Percentiles rank a stretch among this genome's conserved stretches.
phyloP scores from a whole-genome alignment of 169 alveolate species.

The Eimeria praecox region DNA sequence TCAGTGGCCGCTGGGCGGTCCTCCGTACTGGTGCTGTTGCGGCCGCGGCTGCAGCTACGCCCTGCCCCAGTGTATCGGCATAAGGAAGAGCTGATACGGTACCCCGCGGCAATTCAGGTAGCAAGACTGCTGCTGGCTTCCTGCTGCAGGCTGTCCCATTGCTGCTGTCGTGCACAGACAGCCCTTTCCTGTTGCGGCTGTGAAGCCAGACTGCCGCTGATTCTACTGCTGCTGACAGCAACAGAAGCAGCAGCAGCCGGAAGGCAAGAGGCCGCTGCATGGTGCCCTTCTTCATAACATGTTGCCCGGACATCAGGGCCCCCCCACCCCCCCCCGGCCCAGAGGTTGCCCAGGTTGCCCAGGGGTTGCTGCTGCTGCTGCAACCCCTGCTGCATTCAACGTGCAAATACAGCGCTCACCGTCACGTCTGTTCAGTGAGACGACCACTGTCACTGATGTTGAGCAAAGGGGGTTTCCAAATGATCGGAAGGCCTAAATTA shows the following conservation, averaged over 20 bases:
- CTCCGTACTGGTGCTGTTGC: background rate
- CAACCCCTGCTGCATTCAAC: background rate
- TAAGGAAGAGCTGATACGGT: background rate
- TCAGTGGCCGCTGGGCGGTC: background rate
- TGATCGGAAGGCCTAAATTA: background rate
- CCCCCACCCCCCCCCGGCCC: background rate
- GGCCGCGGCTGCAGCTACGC: background rate
- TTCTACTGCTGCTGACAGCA: background rate
- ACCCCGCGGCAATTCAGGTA: too few species aligned
- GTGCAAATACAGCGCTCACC: background rate
- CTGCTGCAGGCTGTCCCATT: background rate
- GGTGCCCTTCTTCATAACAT: background rate
- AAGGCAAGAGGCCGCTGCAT: conserved; percentile 4
- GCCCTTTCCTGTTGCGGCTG: background rate
- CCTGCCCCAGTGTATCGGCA: background rate
- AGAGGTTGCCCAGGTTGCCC: background rate
- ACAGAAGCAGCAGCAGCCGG: conserved; percentile 13
- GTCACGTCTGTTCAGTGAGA: background rate
- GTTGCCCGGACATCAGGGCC: background rate
- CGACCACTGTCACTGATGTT: background rate
- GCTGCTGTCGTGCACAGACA: background rate
- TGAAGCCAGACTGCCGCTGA: background rate
- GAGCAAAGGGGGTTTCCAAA: background rate
- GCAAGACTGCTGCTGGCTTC: background rate
- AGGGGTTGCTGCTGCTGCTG: background rate